These are phyloP conservation scores for Amoeboaphelidium protococcarum DNA, from an alignment of 371 early-diverging fungal species.

Conservation along the genomic window DNA sequence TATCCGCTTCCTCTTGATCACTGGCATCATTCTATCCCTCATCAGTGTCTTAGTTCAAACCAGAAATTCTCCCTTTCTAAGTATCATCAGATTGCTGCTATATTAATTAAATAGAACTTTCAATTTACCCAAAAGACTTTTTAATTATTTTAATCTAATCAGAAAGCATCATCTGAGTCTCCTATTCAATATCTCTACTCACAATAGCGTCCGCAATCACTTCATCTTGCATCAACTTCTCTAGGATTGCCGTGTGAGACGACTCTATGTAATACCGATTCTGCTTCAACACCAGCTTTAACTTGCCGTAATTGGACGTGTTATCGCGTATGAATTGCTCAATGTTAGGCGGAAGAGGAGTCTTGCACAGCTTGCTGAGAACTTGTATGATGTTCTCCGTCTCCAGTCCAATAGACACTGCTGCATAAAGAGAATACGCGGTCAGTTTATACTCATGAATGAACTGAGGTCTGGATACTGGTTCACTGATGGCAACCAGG, in stretches of 20 bases:
- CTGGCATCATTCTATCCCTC: neutral
- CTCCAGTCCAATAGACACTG: constrained; percentile 93
- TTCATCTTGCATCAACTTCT: constrained; percentile 52
- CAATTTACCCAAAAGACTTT: too few species aligned
- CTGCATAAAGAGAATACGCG: constrained; percentile 94
- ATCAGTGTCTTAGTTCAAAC: neutral
- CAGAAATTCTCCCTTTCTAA: neutral
- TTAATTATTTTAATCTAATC: too few species aligned
- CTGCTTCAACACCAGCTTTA: constrained; percentile 86
- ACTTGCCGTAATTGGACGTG: constrained; percentile 87
- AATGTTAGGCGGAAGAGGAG: constrained; percentile 59
- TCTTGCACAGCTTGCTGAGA: constrained; percentile 67
- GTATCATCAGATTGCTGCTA: neutral
- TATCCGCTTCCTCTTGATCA: neutral
- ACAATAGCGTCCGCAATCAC: constrained; percentile 43
- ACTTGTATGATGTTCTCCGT: constrained; percentile 87
- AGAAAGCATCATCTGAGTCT: too few species aligned
- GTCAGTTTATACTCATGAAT: constrained; percentile 98
- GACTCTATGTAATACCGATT: constrained; percentile 64
- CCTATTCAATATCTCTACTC: constrained; percentile 6
- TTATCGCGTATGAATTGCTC: constrained; percentile 62
- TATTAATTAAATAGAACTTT: too few species aligned
- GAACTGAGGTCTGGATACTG: constrained; percentile 64
- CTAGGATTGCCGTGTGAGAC: constrained; percentile 54
- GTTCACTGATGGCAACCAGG: constrained; percentile 94